Percentiles rank a stretch among this genome's conserved stretches.
Conservation (phyloP, 140 eudicot genomes). For the Oenanthe javanica region DNA sequence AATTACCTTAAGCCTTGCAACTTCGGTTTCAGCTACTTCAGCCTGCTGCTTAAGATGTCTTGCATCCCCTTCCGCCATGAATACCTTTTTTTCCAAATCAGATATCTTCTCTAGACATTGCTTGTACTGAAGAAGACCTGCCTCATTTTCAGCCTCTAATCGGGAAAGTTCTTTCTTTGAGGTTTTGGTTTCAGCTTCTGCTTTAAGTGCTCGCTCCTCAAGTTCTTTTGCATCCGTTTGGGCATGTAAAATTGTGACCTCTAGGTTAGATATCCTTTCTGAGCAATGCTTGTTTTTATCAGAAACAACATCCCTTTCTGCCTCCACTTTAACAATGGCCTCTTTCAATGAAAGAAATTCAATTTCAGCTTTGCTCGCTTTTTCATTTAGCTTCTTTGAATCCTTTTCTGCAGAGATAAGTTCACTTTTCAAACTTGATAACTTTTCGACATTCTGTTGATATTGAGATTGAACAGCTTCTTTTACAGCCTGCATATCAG, state of each 20-base stretch:
- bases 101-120: slow-evolving; percentile 58
- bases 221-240: slow-evolving; percentile 31
- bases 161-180: slow-evolving; percentile 38
- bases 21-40: slow-evolving; percentile 53
- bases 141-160: slow-evolving; percentile 62
- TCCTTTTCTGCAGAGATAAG: slow-evolving; percentile 40
- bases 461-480: slow-evolving; percentile 49
- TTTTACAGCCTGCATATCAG: slow-evolving; percentile 57
- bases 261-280: slow-evolving; percentile 53
- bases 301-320: slow-evolving; percentile 47
- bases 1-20: slow-evolving; percentile 35
- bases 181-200: slow-evolving; percentile 39
- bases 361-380: slow-evolving; percentile 46
- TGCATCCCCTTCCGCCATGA: slow-evolving; percentile 35
- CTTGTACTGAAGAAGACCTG: slow-evolving; percentile 40
- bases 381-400: slow-evolving; percentile 37
- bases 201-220: slow-evolving; percentile 35
- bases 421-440: slow-evolving; percentile 44
- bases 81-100: slow-evolving; percentile 47
- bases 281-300: slow-evolving; percentile 39
- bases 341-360: slow-evolving; percentile 61
- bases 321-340: slow-evolving; percentile 43
- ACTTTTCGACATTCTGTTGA: slow-evolving; percentile 51
- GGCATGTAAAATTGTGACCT: slow-evolving; percentile 32
- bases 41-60: slow-evolving; percentile 36